Evolutionary conservation across 345 rosid species (phyloP), one percentile per base, ranked within the genome.

Genomic region (Brassica rapa): DNA sequence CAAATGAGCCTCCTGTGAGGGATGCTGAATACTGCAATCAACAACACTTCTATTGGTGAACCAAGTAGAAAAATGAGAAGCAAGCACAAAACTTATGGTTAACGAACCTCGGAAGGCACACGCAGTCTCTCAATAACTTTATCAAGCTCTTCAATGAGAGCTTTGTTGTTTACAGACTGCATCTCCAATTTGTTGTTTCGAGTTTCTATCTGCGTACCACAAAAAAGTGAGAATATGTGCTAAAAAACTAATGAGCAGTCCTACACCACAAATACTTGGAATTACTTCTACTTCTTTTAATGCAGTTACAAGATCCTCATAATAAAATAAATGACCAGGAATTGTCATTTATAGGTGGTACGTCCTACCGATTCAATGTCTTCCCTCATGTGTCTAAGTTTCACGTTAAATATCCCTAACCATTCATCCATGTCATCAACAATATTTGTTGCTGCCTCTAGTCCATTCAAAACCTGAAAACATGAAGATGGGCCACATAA

Each of bases 311-410:
- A 0, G 33, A 32, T 55, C 56, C 67, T 56, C 62, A 41, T 57
- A 68, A 16, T 51, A 49, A 35, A 62, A 66, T 4, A 73, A 67
- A 72, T 73, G 35, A 39, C 15, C 23, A 56, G 12, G 62, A 69
- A 55, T 32, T 5, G 76, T 57, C 63, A 39, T 64, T 7, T 63
- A 46, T 9, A 70, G 23, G 46, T 55, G 37, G 23, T n/a, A 75
- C 16, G 37, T 49, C 86, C 76, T 85, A 95, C 99, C 84, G 99
- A 95, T 69, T 89, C 96, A 81, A 95, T 93, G 70, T 93, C 99
- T 84, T 95, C 97, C 85, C 99, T 88, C 99, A 95, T 95, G 78
- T 95, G 99, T 85, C 99, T 92, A 71, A 95, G 94, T 86, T 95
- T 95, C 51, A 95, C 79, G 80, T 95, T 95, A 85, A 95, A 95